Evolutionary conservation across 208 protist species (phyloP).

Genomic region (Spongospora subterranea): DNA sequence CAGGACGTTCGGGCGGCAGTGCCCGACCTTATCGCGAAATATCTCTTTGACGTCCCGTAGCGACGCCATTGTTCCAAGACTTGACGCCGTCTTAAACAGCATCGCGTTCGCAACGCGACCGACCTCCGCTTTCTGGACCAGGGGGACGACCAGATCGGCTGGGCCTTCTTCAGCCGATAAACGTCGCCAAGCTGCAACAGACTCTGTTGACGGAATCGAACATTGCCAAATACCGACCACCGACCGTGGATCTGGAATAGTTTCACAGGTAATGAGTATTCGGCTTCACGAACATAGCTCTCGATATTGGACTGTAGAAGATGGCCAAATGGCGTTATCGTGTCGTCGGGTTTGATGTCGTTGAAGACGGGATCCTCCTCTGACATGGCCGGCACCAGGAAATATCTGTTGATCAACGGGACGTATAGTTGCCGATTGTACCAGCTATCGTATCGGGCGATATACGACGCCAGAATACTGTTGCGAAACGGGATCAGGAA

Average conservation of each 20-base stretch:
- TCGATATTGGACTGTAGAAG: conserved; percentile 41
- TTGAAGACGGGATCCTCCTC: conserved; percentile 38
- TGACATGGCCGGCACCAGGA: conserved; percentile 25
- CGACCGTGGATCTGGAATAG: conserved; percentile 44
- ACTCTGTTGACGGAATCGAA: neutral
- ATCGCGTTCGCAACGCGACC: conserved; percentile 19
- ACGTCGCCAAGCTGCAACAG: neutral
- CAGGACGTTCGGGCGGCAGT: neutral
- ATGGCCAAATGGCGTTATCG: neutral
- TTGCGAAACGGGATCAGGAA: conserved; percentile 52
- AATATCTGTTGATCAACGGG: neutral
- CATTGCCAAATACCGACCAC: neutral
- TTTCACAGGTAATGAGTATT: conserved; percentile 31
- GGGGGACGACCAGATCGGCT: neutral
- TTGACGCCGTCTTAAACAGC: conserved; percentile 6
- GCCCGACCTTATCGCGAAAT: conserved; percentile 21
- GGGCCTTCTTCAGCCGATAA: neutral
- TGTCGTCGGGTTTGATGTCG: neutral
- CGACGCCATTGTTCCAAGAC: neutral
- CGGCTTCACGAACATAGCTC: conserved; percentile 48
- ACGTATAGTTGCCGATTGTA: conserved; percentile 58
- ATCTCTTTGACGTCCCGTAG: conserved; percentile 31
- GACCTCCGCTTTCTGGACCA: conserved; percentile 25
- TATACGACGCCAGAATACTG: conserved; percentile 52
- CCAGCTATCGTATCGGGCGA: conserved; percentile 22